A percentile compares a stretch with the other conserved stretches of the same genome.
phyloP scores from a whole-genome alignment of 2,329 filamentous ascomycete species.

The Fusarium foetens region DNA sequence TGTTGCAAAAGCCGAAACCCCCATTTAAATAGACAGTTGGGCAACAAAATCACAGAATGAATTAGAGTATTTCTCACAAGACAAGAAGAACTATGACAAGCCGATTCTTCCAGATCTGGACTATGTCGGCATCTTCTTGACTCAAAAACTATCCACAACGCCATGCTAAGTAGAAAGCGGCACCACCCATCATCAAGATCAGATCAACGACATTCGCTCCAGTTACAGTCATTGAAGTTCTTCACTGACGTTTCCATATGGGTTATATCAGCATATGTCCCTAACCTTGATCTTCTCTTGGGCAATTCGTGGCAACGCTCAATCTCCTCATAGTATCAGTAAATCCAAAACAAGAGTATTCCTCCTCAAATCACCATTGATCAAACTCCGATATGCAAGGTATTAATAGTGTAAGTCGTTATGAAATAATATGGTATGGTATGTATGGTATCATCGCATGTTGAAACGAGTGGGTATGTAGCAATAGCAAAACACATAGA shows the following conservation, averaged over 20 bases:
- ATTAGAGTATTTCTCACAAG: neutral
- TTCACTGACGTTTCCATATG: neutral
- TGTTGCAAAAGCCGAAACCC: neutral
- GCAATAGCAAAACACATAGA: slow-evolving; percentile 42
- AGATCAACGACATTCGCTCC: slow-evolving; percentile 5
- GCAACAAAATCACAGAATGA: neutral
- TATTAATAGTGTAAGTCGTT: slow-evolving; percentile 42
- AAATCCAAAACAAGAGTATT: slow-evolving; percentile 20
- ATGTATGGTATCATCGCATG: slow-evolving; percentile 45
- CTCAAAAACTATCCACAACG: slow-evolving; percentile 20
- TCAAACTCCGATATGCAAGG: slow-evolving; percentile 30
- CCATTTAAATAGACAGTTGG: neutral
- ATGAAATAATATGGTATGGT: slow-evolving; percentile 32
- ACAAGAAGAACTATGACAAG: neutral
- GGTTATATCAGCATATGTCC: neutral
- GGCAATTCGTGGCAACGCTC: neutral
- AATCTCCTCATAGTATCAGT: neutral
- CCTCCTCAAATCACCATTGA: slow-evolving; percentile 6
- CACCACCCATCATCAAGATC: neutral
- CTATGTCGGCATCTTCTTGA: slow-evolving; percentile 1
- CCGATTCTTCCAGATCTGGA: neutral
- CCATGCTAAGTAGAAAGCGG: slow-evolving; percentile 28
- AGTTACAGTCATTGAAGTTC: neutral
- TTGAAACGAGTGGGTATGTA: slow-evolving; percentile 49
- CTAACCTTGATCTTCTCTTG: neutral